Evolutionary conservation across 2,329 filamentous ascomycete genomes (phyloP).

Genomic region (Verticillium isaacii): DNA sequence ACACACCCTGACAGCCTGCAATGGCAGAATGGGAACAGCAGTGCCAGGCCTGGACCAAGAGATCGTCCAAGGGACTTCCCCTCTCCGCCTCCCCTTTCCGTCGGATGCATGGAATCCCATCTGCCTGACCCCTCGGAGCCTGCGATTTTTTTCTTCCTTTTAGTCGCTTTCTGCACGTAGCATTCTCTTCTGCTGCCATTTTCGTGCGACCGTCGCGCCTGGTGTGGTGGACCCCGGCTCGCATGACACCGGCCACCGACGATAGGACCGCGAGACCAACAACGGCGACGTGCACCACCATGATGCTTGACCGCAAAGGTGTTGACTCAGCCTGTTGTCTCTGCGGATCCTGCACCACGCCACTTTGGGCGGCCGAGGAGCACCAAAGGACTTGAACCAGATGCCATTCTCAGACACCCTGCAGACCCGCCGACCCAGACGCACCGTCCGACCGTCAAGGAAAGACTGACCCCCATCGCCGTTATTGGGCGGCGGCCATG

Average conservation of each 20-base stretch:
- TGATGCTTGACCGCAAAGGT: background rate
- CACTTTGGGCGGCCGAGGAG: background rate
- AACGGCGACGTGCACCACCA: background rate
- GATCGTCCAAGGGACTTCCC: background rate
- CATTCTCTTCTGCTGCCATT: background rate
- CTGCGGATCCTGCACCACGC: background rate
- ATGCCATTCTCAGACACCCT: too few species aligned
- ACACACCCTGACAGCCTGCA: background rate
- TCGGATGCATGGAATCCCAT: background rate
- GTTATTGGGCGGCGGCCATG: too few species aligned
- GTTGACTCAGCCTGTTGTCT: background rate
- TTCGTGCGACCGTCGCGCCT: background rate
- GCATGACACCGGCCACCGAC: background rate
- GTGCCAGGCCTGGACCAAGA: background rate
- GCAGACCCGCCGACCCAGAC: too few species aligned
- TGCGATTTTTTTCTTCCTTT: too few species aligned
- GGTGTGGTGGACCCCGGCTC: background rate
- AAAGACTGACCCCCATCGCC: too few species aligned
- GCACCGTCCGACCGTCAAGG: too few species aligned
- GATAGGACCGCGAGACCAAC: background rate
- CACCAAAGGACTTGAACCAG: background rate
- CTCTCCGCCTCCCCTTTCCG: background rate
- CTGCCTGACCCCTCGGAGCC: too few species aligned
- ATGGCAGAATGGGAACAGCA: background rate
- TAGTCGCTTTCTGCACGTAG: background rate